These are phyloP conservation scores for Parachaetomium inaequale DNA, from an alignment of 495 filamentous ascomycete species.

Conservation along the genomic window DNA sequence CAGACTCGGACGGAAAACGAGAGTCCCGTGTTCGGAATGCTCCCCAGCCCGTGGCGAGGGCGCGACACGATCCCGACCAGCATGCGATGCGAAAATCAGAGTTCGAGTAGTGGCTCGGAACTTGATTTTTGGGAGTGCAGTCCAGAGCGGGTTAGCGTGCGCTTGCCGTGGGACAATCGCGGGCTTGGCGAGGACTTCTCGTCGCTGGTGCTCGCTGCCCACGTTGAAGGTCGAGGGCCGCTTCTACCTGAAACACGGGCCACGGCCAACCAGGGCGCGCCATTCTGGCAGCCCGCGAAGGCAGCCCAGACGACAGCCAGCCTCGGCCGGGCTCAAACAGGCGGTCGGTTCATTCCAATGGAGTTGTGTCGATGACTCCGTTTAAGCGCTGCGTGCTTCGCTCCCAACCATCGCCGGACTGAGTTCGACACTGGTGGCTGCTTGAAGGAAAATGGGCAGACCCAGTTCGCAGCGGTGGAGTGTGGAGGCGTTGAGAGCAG, in stretches of 20 bases:
- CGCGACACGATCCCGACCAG: not conserved
- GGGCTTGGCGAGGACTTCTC: slow-evolving; percentile 7
- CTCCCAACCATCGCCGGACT: not conserved
- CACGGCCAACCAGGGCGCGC: slow-evolving; percentile 26
- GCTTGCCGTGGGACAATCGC: not conserved
- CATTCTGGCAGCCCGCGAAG: slow-evolving; percentile 11
- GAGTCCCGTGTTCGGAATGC: not conserved
- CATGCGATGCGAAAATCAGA: not conserved
- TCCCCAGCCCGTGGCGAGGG: not conserved
- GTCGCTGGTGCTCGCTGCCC: not conserved
- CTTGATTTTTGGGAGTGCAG: not conserved
- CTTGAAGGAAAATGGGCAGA: not conserved
- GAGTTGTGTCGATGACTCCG: not conserved
- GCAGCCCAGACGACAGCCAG: slow-evolving; percentile 14
- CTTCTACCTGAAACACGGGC: slow-evolving; percentile 32
- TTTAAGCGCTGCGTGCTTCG: not conserved
- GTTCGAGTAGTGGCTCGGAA: not conserved
- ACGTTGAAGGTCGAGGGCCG: slow-evolving; percentile 5
- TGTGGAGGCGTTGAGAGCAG: not conserved
- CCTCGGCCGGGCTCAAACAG: not conserved
- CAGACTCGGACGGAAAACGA: not conserved
- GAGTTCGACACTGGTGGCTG: not conserved
- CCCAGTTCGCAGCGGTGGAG: not conserved
- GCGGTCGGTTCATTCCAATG: not conserved
- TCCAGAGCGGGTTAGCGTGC: slow-evolving; percentile 1